A percentile compares a stretch with the other conserved stretches of the same genome.
Conservation (phyloP, 164 flowering plant genomes). For the Warburgia ugandensis region DNA sequence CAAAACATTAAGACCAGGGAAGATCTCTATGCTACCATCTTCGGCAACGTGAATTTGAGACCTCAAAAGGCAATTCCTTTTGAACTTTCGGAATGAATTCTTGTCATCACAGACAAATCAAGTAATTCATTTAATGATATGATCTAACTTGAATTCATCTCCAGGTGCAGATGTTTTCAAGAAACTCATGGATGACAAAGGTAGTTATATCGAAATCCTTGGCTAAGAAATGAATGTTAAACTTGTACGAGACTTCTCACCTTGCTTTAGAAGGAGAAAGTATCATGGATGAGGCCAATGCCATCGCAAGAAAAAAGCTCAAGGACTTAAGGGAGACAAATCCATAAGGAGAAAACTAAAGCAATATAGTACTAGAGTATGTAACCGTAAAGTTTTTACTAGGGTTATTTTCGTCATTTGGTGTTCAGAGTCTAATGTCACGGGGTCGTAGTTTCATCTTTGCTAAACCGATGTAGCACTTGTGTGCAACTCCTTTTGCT, state of each 20-base stretch:
- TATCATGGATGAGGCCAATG: conserved; percentile 36
- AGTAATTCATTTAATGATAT: neutral
- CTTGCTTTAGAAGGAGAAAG: conserved; percentile 33
- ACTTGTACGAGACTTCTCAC: conserved; percentile 32
- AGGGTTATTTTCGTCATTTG: no score
- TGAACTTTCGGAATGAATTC: no score
- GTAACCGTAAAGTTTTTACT: no score
- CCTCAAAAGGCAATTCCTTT: conserved; percentile 8
- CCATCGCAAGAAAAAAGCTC: no score
- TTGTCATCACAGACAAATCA: no score
- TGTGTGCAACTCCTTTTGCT: no score
- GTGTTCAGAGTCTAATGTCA: no score
- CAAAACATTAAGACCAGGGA: neutral
- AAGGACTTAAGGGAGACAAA: no score
- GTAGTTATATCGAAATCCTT: conserved; percentile 13
- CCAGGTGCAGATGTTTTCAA: conserved; percentile 19
- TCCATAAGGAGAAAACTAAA: no score
- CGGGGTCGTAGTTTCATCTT: no score
- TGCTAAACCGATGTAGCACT: no score
- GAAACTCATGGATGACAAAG: conserved; percentile 25
- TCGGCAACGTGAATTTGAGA: conserved; percentile 12
- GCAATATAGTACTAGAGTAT: no score
- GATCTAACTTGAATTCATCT: neutral
- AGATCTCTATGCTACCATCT: conserved; percentile 8
- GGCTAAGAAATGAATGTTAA: conserved; percentile 21